Conservation (phyloP, 2,329 filamentous ascomycete species). For the Fusarium ambrosium region DNA sequence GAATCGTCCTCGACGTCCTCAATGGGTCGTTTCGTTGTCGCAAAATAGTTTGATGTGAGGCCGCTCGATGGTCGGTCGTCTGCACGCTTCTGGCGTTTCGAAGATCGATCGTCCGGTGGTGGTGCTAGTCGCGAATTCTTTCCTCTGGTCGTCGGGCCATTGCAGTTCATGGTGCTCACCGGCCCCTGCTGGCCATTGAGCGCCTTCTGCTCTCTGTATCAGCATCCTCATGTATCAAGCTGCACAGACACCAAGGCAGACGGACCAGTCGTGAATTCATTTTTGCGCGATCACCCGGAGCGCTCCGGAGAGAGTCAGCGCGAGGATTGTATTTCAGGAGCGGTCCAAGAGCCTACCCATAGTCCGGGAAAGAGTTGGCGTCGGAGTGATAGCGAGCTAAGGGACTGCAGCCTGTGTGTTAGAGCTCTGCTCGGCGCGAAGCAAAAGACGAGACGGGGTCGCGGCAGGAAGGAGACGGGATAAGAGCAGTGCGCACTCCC, state of each 20-base stretch:
- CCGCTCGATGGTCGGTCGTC: not conserved
- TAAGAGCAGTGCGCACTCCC: slow-evolving; percentile 49
- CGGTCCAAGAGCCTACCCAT: slow-evolving; percentile 53
- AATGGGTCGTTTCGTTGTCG: not conserved
- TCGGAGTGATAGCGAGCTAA: slow-evolving; percentile 53
- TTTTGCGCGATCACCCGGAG: slow-evolving; percentile 41
- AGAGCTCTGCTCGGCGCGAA: slow-evolving; percentile 26
- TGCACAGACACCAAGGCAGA: not conserved
- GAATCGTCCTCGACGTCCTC: slow-evolving; percentile 32
- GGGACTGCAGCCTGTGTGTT: slow-evolving; percentile 43
- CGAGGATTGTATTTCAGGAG: slow-evolving; percentile 17
- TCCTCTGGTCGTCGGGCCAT: slow-evolving; percentile 1
- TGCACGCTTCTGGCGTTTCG: slow-evolving; percentile 43
- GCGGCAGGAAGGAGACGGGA: slow-evolving; percentile 12
- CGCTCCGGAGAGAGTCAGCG: slow-evolving; percentile 44
- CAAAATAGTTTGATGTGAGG: slow-evolving; percentile 12
- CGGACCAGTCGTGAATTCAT: slow-evolving; percentile 44
- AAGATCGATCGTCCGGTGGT: slow-evolving; percentile 12
- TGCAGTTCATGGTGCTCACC: slow-evolving; percentile 38
- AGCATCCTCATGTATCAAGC: slow-evolving; percentile 13
- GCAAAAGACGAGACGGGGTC: slow-evolving; percentile 7
- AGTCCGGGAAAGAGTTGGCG: slow-evolving; percentile 57
- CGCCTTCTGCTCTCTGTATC: slow-evolving; percentile 36
- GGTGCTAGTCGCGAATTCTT: slow-evolving; percentile 5
- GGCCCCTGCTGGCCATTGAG: slow-evolving; percentile 41